Evolutionary conservation across 129 eudicot species (phyloP), one percentile per base, ranked within the genome.

Genomic region (Arctium minus): DNA sequence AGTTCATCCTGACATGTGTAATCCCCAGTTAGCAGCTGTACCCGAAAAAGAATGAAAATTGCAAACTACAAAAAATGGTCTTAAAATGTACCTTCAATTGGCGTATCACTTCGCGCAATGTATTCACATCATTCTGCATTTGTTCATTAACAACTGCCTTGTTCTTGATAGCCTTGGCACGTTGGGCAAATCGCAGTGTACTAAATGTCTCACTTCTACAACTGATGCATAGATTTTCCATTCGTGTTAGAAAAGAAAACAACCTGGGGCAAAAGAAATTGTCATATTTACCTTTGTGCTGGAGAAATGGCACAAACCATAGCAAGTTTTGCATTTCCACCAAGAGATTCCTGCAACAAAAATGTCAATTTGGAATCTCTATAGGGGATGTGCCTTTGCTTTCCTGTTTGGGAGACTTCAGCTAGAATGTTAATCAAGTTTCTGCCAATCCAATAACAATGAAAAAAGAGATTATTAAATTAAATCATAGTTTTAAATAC

Each of bases 261-360:
- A 32, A 27, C 29, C 40, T 40, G 50, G 42, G 68, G 72, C 8
- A 46, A 89, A 46, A 77, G 36, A 32, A 17, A 46, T 60, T 73
- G 9, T 6, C 6, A 73, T 67, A 32, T 60, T 86, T 72, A 93
- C 99, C 98, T 93, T 78, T 81, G 93, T 38, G 93, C 84, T 10
- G 98, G 99, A 89, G 98, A 93, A 74, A 96, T 91, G 73, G 99
- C 98, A 85, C 99, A 96, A 84, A 96, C 85, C 99, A 96, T 93
- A 39, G 95, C 97, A 74, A 96, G 79, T 81, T 96, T 96, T 32
- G 99, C 97, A 84, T 96, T 96, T 78, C 99, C 99, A 40, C 99
- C 99, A 29, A 96, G 98, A 70, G 99, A 96, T 80, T 96, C 99
- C 90, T 96, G 99, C 84, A 96, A 86, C 88, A 96, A 87, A 81